Conservation (phyloP, 2,329 filamentous ascomycete species). For the Neofusicoccum cordaticola region DNA sequence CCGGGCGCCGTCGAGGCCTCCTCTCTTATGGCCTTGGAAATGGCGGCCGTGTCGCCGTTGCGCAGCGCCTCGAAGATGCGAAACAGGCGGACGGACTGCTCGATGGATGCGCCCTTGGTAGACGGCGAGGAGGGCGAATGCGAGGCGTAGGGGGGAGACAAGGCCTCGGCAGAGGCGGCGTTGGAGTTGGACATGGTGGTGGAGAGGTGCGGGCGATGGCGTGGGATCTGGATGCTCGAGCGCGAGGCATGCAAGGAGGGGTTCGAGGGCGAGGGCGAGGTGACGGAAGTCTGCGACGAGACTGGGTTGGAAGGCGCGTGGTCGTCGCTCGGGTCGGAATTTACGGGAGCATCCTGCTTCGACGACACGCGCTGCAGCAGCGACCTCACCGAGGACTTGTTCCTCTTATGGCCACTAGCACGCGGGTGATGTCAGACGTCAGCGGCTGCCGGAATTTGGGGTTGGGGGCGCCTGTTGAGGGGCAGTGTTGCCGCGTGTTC, state of each 20-base stretch:
- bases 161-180: conserved; percentile 18
- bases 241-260: conserved; percentile 28
- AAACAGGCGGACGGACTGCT: conserved; percentile 93
- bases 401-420: conserved; percentile 33
- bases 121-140: conserved; percentile 29
- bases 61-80: conserved; percentile 89
- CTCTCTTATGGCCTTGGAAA: conserved; percentile 80
- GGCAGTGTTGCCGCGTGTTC: neutral
- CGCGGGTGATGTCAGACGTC: conserved; percentile 5
- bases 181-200: conserved; percentile 25
- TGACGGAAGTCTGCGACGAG: conserved; percentile 29
- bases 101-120: conserved; percentile 56
- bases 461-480: neutral
- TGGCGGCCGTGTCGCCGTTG: conserved; percentile 84
- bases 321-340: conserved; percentile 29
- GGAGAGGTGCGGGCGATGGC: conserved; percentile 24
- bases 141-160: conserved; percentile 24
- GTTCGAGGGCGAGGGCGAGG: conserved; percentile 22
- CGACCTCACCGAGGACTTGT: conserved; percentile 39
- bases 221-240: conserved; percentile 22
- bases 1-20: conserved; percentile 39
- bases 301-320: conserved; percentile 21
- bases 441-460: neutral
- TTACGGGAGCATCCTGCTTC: conserved; percentile 23
- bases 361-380: conserved; percentile 34